Conservation (phyloP, 192 early-diverging fungal species). For the Coemansia sp. region DNA sequence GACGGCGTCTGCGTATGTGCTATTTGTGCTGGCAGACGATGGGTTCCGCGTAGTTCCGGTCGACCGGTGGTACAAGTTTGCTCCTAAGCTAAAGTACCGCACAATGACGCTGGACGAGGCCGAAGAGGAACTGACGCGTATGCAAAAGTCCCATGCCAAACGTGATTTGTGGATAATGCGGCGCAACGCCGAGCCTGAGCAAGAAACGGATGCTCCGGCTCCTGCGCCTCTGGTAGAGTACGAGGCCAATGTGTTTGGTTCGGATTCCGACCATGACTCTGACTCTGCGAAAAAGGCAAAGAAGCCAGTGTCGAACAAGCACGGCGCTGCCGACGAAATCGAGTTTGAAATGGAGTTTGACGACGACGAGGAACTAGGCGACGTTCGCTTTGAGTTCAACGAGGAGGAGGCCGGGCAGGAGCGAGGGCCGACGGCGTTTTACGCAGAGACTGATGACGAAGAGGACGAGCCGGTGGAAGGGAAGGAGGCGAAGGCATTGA, state of each 20-base stretch:
- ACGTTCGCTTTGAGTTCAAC: constrained; percentile 64
- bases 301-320: constrained; percentile 35
- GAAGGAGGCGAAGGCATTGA: constrained; percentile 55
- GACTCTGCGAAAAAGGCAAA: constrained; percentile 23
- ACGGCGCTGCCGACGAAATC: constrained; percentile 67
- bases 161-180: constrained; percentile 51
- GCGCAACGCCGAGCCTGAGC: constrained; percentile 57
- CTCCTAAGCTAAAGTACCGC: constrained; percentile 63
- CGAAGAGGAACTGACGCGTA: constrained; percentile 63
- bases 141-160: constrained; percentile 29
- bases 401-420: constrained; percentile 65
- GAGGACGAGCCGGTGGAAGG: constrained; percentile 15
- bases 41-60: constrained; percentile 76
- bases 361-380: constrained; percentile 75
- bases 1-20: constrained; percentile 59
- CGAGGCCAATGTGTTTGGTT: constrained; percentile 14
- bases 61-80: constrained; percentile 75
- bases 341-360: constrained; percentile 82
- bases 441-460: constrained; percentile 28
- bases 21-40: constrained; percentile 74
- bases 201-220: too few relatives aligned
- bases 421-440: constrained; percentile 15
- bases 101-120: constrained; percentile 74
- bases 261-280: background rate
- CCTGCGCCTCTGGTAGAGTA: background rate